Base-by-base conservation (phyloP, 305 asterid genomes). In the Solanum hybrid region DNA sequence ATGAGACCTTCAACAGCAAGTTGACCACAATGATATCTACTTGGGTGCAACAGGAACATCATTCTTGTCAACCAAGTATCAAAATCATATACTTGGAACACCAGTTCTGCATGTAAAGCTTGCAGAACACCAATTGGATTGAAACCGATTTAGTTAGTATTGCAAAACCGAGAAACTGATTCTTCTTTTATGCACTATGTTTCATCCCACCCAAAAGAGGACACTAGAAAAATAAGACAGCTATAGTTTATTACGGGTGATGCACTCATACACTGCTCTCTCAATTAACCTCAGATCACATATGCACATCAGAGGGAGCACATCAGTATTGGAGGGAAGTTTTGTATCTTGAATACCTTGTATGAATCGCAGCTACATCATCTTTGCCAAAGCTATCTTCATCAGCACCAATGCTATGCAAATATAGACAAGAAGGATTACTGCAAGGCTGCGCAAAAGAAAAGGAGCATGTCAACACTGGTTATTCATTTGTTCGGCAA, bases 311-410 rank as follows among this genome's bases (percentile, higher is more conserved):
- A 32, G 72, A 40, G 69, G 26, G 36, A 9, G 51, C 77, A 32
- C 77, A 22, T 32, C 46, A 32, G 72, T 60, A 85, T 6, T 22
- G 77, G n/a, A 34, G 24, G 78, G 51, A 60, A 22, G 27, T 32
- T 32, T 20, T 56, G 76, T 60, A n/a, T 85, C 42, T 64, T 32
- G 17, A 31, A 90, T 93, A 97, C 99, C 99, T 96, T 8, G 99
- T 97, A 82, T 96, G 98, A 81, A 95, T 95, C 51, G 99, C 98
- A 90, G 99, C 99, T 87, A 91, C 95, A 92, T 97, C 99, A 91
- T 97, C 99, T 92, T 94, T 97, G 90, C 98, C 98, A 91, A 97
- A 96, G 94, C 98, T 97, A 94, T 97, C 99, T 91, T 96, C 99
- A 90, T 96, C 98, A 40, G 97, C 94, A 90, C 99, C 99, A 92